Evolutionary conservation across 2,329 filamentous ascomycete genomes (phyloP), one percentile per base, ranked within the genome.

Genomic region (Didymella keratinophila): DNA sequence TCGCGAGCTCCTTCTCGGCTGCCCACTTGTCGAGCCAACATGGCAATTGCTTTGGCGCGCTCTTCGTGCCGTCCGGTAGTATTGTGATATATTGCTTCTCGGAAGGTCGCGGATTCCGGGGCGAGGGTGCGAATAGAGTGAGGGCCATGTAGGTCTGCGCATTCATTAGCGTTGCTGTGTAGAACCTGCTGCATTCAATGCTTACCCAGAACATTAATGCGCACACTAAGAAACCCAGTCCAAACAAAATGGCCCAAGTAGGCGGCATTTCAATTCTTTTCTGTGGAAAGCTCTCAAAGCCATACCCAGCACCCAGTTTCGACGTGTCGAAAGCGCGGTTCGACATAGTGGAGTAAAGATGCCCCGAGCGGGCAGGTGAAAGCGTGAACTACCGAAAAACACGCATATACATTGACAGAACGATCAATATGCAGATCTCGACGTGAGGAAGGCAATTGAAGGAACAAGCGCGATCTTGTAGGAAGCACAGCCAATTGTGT

Each of bases 71-170:
- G 67, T 89, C 83, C 39, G 88, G 83, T 36, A 87, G 81, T 39
- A 92, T 89, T 4, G 92, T 96, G 47, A 87, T 84, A 81, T 94
- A 99, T 36, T 84, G 87, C 80, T 95, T 97, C 76, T 99, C 95
- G 30, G 91, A 92, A 4, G 86, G 82, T 32, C 88, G 82, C 2
- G 91, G 85, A 23, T 83, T 80, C 56, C 95, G 90, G 10, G 95
- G 95, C 49, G 88, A 87, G 16, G 93, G 93, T 9, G 93, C 93
- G 74, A 96, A 82, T 58, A 92, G 76, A 73, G 87, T 87, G 47
- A 97, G 85, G 60, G 88, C 78, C 50, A 86, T 71, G 72, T 90
- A 93, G 70, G 88, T 74, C 88, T 90, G 50, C 43, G 49, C 25
- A 23, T 43, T 32, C 8, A 36, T 60, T 48, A 56, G 32, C 28